These are phyloP conservation scores for Biscogniauxia marginata DNA, from an alignment of 2,329 filamentous ascomycete species.

Conservation along the genomic window DNA sequence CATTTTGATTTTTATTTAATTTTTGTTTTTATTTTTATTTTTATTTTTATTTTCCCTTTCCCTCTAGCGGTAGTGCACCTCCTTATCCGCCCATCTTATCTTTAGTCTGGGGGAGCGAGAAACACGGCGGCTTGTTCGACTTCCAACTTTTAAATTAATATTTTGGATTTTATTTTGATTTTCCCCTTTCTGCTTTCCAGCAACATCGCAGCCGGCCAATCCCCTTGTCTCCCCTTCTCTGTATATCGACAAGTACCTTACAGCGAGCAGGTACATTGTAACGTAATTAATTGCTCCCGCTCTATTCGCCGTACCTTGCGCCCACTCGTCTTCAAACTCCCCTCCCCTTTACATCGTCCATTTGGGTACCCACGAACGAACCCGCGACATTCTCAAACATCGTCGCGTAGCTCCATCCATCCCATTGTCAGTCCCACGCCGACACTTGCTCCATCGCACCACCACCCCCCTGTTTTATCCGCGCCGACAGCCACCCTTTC, in stretches of 20 bases:
- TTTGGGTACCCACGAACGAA: not conserved
- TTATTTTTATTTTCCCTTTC: not conserved
- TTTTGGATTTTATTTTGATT: too few species aligned
- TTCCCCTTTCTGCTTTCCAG: too few species aligned
- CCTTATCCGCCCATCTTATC: too few species aligned
- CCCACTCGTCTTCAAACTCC: not conserved
- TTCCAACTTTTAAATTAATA: too few species aligned
- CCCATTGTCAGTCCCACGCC: too few species aligned
- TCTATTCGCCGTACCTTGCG: not conserved
- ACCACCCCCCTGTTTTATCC: not conserved
- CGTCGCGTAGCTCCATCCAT: not conserved
- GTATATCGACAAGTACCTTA: constrained; percentile 6
- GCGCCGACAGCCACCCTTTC: not conserved
- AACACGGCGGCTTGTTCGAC: too few species aligned
- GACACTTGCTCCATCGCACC: not conserved
- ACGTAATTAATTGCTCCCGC: not conserved
- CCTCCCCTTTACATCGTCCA: not conserved
- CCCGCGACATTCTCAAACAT: not conserved
- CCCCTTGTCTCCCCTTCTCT: too few species aligned
- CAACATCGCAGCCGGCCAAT: too few species aligned
- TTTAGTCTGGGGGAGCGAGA: too few species aligned
- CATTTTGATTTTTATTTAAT: not conserved
- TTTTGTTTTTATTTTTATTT: constrained; percentile 5
- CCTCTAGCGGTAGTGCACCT: constrained; percentile 5
- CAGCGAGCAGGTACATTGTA: not conserved